Percentiles rank a stretch among this genome's conserved stretches.
phyloP scores from a whole-genome alignment of 495 filamentous ascomycete species.

The Astrocystis sublimbata region DNA sequence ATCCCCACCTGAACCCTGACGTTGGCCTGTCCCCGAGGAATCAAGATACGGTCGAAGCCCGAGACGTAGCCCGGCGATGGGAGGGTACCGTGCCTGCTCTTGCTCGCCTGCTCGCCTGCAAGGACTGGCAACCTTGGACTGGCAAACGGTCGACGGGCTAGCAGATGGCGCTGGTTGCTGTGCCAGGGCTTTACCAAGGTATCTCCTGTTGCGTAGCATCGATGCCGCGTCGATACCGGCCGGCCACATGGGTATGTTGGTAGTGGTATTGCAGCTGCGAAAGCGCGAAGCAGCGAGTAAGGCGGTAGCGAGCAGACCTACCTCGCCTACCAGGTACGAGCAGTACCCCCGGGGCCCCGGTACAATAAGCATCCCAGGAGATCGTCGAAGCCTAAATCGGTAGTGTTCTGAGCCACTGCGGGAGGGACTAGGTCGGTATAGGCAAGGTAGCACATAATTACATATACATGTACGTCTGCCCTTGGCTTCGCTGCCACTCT shows the following conservation, averaged over 20 bases:
- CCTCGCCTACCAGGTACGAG: neutral
- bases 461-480: neutral
- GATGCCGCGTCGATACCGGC: neutral
- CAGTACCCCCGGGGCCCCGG: neutral
- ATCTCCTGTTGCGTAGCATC: neutral
- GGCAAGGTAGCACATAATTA: neutral
- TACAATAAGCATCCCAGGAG: neutral
- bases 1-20: conserved; percentile 24
- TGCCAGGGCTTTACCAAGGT: neutral
- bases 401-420: too few species aligned
- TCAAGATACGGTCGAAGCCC: neutral
- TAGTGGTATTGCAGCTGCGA: neutral
- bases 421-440: neutral
- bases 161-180: neutral
- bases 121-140: too few species aligned
- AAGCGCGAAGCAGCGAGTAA: conserved; percentile 2
- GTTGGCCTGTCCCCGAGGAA: neutral
- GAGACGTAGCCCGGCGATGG: neutral
- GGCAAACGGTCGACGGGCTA: neutral
- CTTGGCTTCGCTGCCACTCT: conserved; percentile 2
- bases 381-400: neutral
- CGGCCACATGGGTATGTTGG: conserved; percentile 6
- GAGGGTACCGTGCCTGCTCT: too few species aligned
- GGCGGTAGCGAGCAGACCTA: neutral
- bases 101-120: too few species aligned